phyloP scores from a whole-genome alignment of 306 rosid species.

The Casuarina equisetifolia region DNA sequence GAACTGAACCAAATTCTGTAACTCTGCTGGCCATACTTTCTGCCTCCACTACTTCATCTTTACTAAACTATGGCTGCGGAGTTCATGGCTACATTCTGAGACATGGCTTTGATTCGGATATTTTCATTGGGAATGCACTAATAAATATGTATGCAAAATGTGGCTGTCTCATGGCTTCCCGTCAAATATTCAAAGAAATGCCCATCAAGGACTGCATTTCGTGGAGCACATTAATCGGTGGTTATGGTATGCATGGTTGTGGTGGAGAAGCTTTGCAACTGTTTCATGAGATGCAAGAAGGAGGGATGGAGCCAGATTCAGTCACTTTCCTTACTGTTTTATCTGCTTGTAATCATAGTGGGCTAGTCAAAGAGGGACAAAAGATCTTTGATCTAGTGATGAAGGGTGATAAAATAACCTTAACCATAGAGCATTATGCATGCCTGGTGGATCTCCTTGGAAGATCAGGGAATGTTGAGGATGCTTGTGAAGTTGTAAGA shows the following conservation, averaged over 20 bases:
- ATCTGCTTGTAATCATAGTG: conserved; percentile 70
- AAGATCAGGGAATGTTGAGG: conserved; percentile 62
- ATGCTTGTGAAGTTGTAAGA: conserved; percentile 50
- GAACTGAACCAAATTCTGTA: conserved; percentile 54
- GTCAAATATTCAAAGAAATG: conserved; percentile 50
- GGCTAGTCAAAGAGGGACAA: conserved; percentile 59
- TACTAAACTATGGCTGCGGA: conserved; percentile 40
- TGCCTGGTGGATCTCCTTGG: conserved; percentile 66
- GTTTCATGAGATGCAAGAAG: conserved; percentile 54
- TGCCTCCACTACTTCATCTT: conserved; percentile 50
- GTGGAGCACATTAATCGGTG: conserved; percentile 55
- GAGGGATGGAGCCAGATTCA: conserved; percentile 47
- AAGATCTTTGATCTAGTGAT: conserved; percentile 38
- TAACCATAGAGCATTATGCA: conserved; percentile 55
- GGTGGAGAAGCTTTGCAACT: conserved; percentile 54
- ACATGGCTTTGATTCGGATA: conserved; percentile 40
- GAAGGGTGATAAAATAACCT: conserved; percentile 30
- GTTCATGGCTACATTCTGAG: conserved; percentile 50
- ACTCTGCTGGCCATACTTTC: conserved; percentile 58
- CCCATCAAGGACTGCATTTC: conserved; percentile 50
- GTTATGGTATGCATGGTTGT: conserved; percentile 62
- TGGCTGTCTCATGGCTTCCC: conserved; percentile 46
- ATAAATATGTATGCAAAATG: conserved; percentile 72
- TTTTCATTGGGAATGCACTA: conserved; percentile 57
- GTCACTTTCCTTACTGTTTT: conserved; percentile 52